Conservation (phyloP, 2,329 filamentous ascomycete genomes). For the Teratosphaeria gauchensis region DNA sequence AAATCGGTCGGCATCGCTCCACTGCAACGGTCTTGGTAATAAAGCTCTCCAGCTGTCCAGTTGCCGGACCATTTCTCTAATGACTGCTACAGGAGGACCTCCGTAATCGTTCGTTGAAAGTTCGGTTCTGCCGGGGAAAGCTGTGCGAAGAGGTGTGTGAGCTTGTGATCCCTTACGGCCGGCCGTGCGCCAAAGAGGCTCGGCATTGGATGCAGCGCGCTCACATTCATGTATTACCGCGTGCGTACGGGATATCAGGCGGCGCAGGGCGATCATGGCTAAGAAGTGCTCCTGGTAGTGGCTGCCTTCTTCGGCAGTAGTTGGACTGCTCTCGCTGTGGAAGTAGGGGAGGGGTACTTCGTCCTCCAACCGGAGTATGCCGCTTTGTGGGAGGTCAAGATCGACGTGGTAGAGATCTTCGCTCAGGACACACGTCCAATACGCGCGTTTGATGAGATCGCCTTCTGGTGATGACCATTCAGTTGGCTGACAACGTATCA, state of each 20-base stretch:
- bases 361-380: slow-evolving; percentile 44
- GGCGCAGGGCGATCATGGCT: slow-evolving; percentile 49
- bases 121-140: not conserved
- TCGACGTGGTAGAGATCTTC: slow-evolving; percentile 47
- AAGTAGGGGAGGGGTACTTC: slow-evolving; percentile 48
- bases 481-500: slow-evolving; percentile 41
- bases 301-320: slow-evolving; percentile 18
- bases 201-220: slow-evolving; percentile 17
- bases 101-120: slow-evolving; percentile 23
- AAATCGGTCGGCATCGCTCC: slow-evolving; percentile 45
- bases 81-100: slow-evolving; percentile 32
- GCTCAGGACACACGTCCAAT: slow-evolving; percentile 47
- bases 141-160: not conserved
- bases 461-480: slow-evolving; percentile 40
- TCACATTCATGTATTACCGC: slow-evolving; percentile 43
- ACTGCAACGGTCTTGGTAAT: slow-evolving; percentile 46
- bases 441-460: slow-evolving; percentile 46
- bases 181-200: slow-evolving; percentile 6
- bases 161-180: not conserved
- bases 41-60: slow-evolving; percentile 50
- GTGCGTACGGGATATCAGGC: slow-evolving; percentile 46
- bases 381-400: slow-evolving; percentile 48
- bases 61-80: slow-evolving; percentile 44
- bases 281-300: slow-evolving; percentile 51
- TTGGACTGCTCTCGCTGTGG: slow-evolving; percentile 13